Evolutionary conservation across 1,284 basidiomycete genomes (phyloP).

Genomic region (Cutaneotrichosporon mucoides): DNA sequence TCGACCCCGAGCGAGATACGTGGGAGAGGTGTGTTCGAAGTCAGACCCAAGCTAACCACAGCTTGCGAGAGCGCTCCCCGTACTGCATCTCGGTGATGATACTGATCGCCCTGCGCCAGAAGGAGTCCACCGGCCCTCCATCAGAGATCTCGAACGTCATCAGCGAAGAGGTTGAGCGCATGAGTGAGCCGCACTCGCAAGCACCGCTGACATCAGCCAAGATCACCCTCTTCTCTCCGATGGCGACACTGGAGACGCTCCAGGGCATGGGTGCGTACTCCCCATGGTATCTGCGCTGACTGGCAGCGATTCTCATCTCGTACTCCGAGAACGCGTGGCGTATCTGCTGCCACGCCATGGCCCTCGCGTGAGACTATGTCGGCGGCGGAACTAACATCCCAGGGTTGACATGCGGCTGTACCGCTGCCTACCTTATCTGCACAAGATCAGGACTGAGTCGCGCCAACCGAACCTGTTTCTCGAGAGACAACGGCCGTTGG

Average conservation of each 20-base stretch:
- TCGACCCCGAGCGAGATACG: conserved; percentile 28
- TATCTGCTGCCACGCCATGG: conserved; percentile 31
- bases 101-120: conserved; percentile 19
- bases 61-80: conserved; percentile 25
- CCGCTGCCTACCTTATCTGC: conserved; percentile 28
- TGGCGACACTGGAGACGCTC: conserved; percentile 25
- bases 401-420: conserved; percentile 33
- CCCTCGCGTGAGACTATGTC: conserved; percentile 19
- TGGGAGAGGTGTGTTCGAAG: conserved; percentile 22
- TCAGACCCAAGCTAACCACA: background rate
- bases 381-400: background rate
- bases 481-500: conserved; percentile 15
- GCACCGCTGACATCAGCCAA: conserved; percentile 9
- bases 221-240: conserved; percentile 29
- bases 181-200: conserved; percentile 1
- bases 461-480: conserved; percentile 10
- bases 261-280: conserved; percentile 23
- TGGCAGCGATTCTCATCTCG: conserved; percentile 2
- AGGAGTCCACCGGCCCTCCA: conserved; percentile 12
- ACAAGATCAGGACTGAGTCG: conserved; percentile 20
- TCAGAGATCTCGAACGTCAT: conserved; percentile 13
- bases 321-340: conserved; percentile 27
- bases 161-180: conserved; percentile 9
- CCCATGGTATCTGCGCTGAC: background rate
- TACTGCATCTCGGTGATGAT: conserved; percentile 30